Evolutionary conservation across 176 grass and related monocot species (phyloP), one percentile per base, ranked within the genome.

Genomic region (Stipa capillata): DNA sequence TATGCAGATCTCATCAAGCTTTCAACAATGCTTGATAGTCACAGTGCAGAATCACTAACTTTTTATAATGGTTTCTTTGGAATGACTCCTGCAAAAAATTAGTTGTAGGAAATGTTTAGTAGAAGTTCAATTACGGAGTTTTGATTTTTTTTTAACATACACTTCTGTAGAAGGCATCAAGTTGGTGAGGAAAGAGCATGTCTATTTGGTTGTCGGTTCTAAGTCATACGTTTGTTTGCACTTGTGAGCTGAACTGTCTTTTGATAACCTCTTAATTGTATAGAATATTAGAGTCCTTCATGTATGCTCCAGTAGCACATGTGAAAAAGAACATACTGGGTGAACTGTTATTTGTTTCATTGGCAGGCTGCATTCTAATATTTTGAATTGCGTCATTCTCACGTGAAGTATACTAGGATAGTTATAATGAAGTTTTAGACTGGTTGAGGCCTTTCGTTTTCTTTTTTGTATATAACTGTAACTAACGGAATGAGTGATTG

Each of bases 401-500:
- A 62, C 55, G 43, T 55, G 52, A 70, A n/a, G n/a, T n/a, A 43
- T 25, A 27, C 33, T 64, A 47, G 18, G 7, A 53, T 54, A 70
- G 65, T 44, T 55, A 34, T 34, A 57, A 8, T 48, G 49, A n/a
- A n/a, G n/a, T n/a, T 57, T 80, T 43, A 34, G 44, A 47, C 62
- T 37, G 12, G 1, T 81, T 37, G 16, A 13, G 36, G 53, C 64
- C 14, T 64, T 56, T 0, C n/a, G n/a, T 14, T 47, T 73, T 80
- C 44, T 55, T 3, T 76, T n/a, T n/a, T n/a, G n/a, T n/a, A n/a
- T n/a, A n/a, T n/a, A n/a, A n/a, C n/a, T 15, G 25, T 23, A 60
- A 24, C n/a, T 70, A 69, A 87, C 43, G 82, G 4, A 73, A 79
- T 41, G 3, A 61, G 29, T 70, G n/a, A 43, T 51, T 33, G 35